phyloP scores from a whole-genome alignment of 768 basidiomycete genomes.

The Gymnopilus dilepis region DNA sequence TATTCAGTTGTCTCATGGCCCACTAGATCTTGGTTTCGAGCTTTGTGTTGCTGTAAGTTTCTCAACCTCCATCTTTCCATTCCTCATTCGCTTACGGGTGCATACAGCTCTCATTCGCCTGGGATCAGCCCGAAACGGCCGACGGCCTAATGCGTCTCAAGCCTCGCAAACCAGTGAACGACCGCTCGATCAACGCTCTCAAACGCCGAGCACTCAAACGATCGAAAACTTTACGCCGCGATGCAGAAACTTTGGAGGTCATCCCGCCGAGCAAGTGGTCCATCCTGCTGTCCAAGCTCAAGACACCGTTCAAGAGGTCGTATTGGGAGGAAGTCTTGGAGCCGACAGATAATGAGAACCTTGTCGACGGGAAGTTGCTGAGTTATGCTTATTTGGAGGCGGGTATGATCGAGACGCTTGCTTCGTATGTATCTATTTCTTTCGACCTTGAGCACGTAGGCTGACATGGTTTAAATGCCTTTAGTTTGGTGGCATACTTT shows the following conservation, averaged over 20 bases:
- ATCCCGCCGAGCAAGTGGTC: conserved; percentile 49
- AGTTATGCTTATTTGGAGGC: conserved; percentile 73
- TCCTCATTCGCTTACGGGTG: background rate
- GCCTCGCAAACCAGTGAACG: conserved; percentile 71
- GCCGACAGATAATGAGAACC: conserved; percentile 55
- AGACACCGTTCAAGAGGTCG: conserved; percentile 56
- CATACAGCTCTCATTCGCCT: conserved; percentile 66
- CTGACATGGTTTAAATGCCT: background rate
- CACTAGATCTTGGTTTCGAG: conserved; percentile 72
- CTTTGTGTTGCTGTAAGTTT: conserved; percentile 63
- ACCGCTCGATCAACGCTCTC: conserved; percentile 53
- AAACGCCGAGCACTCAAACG: conserved; percentile 64
- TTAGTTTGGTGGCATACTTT: conserved; percentile 66
- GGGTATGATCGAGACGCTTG: conserved; percentile 63
- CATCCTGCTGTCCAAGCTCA: conserved; percentile 41
- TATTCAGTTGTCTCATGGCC: background rate
- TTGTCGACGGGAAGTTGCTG: conserved; percentile 65
- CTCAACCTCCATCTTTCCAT: background rate
- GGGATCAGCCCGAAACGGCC: conserved; percentile 69
- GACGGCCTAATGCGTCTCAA: conserved; percentile 72
- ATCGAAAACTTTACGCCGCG: conserved; percentile 56
- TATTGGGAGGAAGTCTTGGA: conserved; percentile 68
- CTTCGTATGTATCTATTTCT: conserved; percentile 44
- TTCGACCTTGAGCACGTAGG: background rate
- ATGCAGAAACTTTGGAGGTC: conserved; percentile 55